These are phyloP conservation scores for Obelidium mucronatum DNA, from an alignment of 192 early-diverging fungal genomes.

Conservation along the genomic window DNA sequence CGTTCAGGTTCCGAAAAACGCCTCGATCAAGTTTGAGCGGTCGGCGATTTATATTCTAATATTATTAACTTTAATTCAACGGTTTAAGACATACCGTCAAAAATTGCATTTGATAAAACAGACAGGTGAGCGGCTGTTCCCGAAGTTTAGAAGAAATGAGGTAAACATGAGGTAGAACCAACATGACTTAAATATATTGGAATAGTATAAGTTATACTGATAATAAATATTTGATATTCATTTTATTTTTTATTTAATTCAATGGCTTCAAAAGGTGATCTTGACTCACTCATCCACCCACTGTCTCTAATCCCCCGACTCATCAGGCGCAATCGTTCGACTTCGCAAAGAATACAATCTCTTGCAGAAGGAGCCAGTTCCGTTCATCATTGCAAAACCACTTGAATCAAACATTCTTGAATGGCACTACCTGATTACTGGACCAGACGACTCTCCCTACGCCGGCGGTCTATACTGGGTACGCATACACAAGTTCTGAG, in stretches of 20 bases:
- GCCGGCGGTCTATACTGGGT: constrained; percentile 36
- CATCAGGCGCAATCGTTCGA: constrained; percentile 47
- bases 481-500: no score
- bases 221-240: neutral
- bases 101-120: no score
- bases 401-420: constrained; percentile 95
- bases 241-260: neutral
- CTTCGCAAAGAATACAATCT: constrained; percentile 57
- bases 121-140: no score
- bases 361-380: constrained; percentile 67
- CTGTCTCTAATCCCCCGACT: neutral
- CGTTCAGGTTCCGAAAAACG: no score
- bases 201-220: neutral
- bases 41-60: no score
- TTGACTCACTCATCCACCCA: neutral
- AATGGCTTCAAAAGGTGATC: neutral
- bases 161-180: neutral
- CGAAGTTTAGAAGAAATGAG: neutral
- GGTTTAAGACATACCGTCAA: no score
- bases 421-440: constrained; percentile 98
- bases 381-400: constrained; percentile 90
- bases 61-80: no score
- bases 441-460: constrained; percentile 92
- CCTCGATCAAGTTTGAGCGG: no score
- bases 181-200: no score